Base-by-base conservation (phyloP, 352 stramenopile genomes). In the Globisporangium alternatum region DNA sequence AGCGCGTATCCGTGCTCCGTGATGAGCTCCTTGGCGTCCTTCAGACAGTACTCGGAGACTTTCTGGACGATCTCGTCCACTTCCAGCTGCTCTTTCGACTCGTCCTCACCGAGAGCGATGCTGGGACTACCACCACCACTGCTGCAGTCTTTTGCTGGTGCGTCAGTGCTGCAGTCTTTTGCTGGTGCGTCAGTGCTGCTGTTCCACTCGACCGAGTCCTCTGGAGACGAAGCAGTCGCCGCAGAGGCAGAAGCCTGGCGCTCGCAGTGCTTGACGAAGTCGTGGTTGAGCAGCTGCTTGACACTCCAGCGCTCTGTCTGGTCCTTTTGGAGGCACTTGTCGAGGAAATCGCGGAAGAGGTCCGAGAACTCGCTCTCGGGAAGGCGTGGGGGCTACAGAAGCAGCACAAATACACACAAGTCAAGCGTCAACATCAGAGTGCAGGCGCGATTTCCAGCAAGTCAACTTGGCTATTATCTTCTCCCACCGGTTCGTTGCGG, bases 301-400 rank as follows among this genome's bases (percentile, higher is more conserved):
- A 94, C 72, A 47, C 78, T 91, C 86, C 86, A 95, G 31, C 86
- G 78, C 54, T 95, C 82, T 0, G 68, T 75, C 39, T 93, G 83
- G 33, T 95, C 84, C 45, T 93, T 93, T 41, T 86, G 81, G 15
- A 95, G 69, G 62, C 86, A 95, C 51, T 91, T 92, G 55, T 83
- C 83, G 1, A 95, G 64, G 57, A 95, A 95, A 59, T 95, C 83
- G 33, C 77, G 74, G 57, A 95, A 95, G 17, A 83, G 63, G 2
- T 75, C 64, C 8, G 86, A 95, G 62, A 93, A 92, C n/a, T 89
- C 81, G 41, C 74, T 77, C 25, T 81, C 72, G 0, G 86, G 86
- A 21, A 95, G 69, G 13, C 71, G 78, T 31, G 82, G 86, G 28
- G 86, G 86, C 83, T 87, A 15, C 25, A 19, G 13, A 53, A 25